These are phyloP conservation scores for Lichtheimia hyalospora DNA, from an alignment of 371 early-diverging fungal species.

Conservation along the genomic window DNA sequence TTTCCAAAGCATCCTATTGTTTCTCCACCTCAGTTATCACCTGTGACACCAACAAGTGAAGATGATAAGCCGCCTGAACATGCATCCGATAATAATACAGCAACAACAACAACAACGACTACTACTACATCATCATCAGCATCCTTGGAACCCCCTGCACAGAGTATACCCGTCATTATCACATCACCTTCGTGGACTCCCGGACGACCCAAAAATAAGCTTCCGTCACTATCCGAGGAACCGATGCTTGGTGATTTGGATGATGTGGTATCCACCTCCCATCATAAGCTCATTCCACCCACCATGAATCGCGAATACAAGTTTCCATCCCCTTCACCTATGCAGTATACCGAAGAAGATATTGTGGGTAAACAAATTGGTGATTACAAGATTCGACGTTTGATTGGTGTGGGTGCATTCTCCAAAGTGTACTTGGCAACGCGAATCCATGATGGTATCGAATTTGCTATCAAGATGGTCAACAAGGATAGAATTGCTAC, in stretches of 20 bases:
- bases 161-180: conserved; percentile 33
- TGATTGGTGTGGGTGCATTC: conserved; percentile 50
- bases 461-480: conserved; percentile 44
- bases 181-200: conserved; percentile 16
- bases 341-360: conserved; percentile 20
- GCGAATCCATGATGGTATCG: conserved; percentile 7
- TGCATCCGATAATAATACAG: conserved; percentile 4
- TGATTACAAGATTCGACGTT: conserved; percentile 24
- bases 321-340: conserved; percentile 7
- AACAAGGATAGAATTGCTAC: conserved; percentile 34
- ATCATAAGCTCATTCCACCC: conserved; percentile 4
- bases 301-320: conserved; percentile 23
- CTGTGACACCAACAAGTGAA: conserved; percentile 12
- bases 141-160: background rate
- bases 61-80: conserved; percentile 2
- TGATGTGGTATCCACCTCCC: background rate
- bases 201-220: conserved; percentile 21
- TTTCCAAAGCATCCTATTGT: conserved; percentile 13
- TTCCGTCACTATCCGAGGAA: conserved; percentile 32
- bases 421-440: conserved; percentile 45
- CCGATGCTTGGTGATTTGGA: conserved; percentile 40
- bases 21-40: conserved; percentile 11
- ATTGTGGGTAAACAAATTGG: conserved; percentile 38
- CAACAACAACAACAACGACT: conserved; percentile 2
- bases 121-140: background rate